A percentile compares a stretch with the other conserved stretches of the same genome.
These are phyloP conservation scores for Salix dunnii DNA, from an alignment of 345 rosid genomes.

Conservation along the genomic window DNA sequence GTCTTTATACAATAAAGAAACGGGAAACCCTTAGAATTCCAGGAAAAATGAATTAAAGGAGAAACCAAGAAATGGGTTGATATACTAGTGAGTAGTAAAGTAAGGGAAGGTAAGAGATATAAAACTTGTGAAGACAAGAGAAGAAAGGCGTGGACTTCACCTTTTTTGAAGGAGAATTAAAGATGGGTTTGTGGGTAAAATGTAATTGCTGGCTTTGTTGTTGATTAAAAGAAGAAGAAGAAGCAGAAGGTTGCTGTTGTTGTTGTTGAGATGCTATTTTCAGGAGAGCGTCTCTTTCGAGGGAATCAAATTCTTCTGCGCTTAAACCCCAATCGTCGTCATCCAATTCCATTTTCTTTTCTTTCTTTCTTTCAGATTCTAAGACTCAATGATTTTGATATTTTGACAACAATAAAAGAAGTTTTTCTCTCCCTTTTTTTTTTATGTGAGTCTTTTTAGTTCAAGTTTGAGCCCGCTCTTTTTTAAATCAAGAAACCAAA, in stretches of 20 bases:
- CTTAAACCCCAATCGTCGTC: slow-evolving; percentile 71
- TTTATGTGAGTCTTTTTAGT: background rate
- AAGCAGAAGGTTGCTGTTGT: background rate
- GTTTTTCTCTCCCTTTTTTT: background rate
- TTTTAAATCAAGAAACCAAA: background rate
- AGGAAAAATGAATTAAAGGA: background rate
- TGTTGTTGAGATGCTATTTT: slow-evolving; percentile 49
- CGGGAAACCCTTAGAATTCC: background rate
- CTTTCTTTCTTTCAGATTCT: background rate
- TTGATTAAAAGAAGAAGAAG: slow-evolving; percentile 16
- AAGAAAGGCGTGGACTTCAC: slow-evolving; percentile 15
- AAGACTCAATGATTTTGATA: background rate
- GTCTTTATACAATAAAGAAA: background rate
- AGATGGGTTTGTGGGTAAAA: slow-evolving; percentile 7
- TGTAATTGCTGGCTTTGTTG: background rate
- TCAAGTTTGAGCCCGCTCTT: background rate
- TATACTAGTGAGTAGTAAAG: background rate
- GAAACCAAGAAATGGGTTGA: too few species aligned
- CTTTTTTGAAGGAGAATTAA: slow-evolving; percentile 15
- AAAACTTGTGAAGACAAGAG: background rate
- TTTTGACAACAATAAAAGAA: too few species aligned
- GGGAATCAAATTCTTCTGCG: slow-evolving; percentile 65
- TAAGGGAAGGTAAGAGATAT: background rate
- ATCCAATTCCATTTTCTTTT: slow-evolving; percentile 39
- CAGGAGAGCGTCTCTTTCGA: slow-evolving; percentile 69